Percentiles rank a stretch among this genome's conserved stretches.
These are phyloP conservation scores for Pyrenochaeta sp. DNA, from an alignment of 2,329 filamentous ascomycete genomes.

Conservation along the genomic window DNA sequence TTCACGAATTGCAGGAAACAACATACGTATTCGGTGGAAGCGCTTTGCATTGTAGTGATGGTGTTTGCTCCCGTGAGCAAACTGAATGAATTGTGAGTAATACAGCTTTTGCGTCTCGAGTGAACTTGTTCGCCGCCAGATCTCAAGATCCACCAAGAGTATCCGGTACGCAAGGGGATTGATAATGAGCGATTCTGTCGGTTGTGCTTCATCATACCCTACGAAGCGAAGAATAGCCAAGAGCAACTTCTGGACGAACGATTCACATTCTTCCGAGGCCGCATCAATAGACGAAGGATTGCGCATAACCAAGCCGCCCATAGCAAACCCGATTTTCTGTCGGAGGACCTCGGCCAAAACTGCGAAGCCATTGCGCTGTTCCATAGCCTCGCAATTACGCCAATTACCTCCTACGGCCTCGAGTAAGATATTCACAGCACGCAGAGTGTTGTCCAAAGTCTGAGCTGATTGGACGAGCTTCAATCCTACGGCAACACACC, in stretches of 20 bases:
- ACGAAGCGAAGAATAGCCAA: conserved; percentile 83
- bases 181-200: conserved; percentile 89
- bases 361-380: conserved; percentile 91
- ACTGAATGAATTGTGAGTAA: conserved; percentile 89
- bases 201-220: conserved; percentile 81
- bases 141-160: conserved; percentile 88
- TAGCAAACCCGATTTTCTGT: conserved; percentile 73
- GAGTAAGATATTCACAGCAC: conserved; percentile 83
- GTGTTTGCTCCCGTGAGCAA: conserved; percentile 88
- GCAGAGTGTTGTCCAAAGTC: conserved; percentile 73
- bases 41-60: conserved; percentile 91
- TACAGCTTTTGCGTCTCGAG: conserved; percentile 83
- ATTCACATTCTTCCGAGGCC: conserved; percentile 54
- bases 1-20: not conserved
- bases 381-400: conserved; percentile 98
- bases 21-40: conserved; percentile 86
- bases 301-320: conserved; percentile 58
- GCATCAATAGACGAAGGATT: conserved; percentile 47
- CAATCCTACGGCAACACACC: conserved; percentile 83
- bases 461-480: conserved; percentile 82
- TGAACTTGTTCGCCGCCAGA: conserved; percentile 81
- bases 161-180: conserved; percentile 95
- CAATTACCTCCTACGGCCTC: conserved; percentile 88
- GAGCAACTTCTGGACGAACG: conserved; percentile 68
- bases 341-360: conserved; percentile 84